Evolutionary conservation across 345 rosid species (phyloP), one percentile per base, ranked within the genome.

Genomic region (Rhodamnia rubescens): DNA sequence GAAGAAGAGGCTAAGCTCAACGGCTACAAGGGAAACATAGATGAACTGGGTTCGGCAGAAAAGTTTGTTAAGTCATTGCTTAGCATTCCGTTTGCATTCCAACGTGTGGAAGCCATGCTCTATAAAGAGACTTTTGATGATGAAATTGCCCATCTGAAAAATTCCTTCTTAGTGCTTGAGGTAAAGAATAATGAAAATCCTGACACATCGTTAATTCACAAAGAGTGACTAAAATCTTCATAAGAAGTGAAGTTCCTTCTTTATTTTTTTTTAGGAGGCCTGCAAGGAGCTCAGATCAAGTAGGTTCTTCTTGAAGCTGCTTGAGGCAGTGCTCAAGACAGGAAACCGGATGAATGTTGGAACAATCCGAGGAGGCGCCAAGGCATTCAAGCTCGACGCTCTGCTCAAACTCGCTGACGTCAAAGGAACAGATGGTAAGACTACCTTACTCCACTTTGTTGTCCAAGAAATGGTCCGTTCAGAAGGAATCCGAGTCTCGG

Each of bases 261-360:
- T 10, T 15, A 6, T 53, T 81, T 82, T 74, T 10, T 85, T 40
- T 50, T 85, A 97, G 99, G 99, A 97, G 87, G 99, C 99, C 44
- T 97, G 99, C 93, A 96, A 92, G 92, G 98, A 96, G 89, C 97
- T 97, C 51, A 92, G 98, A 81, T 97, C 99, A 82, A 95, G 96
- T 89, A 92, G 98, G 86, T 90, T 97, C 36, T 97, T 97, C 92
- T 84, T 96, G 78, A 97, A 97, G 89, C 91, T 97, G 53, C 92
- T 97, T 3, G 99, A 97, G 90, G 96, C 99, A 12, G 99, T 97
- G 10, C 93, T 97, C 21, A 97, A 97, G 89, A 97, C 99, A 4
- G 98, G 99, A n/a, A 97, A 97, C 87, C 87, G 98, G 47, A 96
- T 97, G 99, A 97, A 97, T 81, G 94, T 96, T 6, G 99, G 99